Base-by-base conservation (phyloP, 306 rosid species). In the Fragaria ananassa region DNA sequence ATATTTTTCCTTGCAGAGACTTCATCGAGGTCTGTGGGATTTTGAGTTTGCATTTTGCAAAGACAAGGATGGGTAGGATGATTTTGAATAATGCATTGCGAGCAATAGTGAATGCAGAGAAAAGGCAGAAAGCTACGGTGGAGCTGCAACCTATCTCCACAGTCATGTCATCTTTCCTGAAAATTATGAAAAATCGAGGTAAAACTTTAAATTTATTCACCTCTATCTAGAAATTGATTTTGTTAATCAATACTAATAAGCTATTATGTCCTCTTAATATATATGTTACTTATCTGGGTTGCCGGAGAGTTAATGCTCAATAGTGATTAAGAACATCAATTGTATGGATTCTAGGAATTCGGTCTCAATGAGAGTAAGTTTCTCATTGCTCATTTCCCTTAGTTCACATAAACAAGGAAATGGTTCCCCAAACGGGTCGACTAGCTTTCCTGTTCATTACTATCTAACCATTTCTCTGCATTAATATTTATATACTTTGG, bases 151-250 rank as follows among this genome's bases (percentile, higher is more conserved):
- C 92, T 31, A 87, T 88, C 75, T 93, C 96, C 72, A 82, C 91
- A 2, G 92, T 87, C 65, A 93, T 91, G 63, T 88, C 96, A 71
- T 89, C 96, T 18, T 91, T 93, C 84, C 96, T 93, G 71, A 86
- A 78, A 50, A 83, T 93, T 87, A 93, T 91, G 98, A 93, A 86
- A 86, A 78, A 86, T 77, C 91, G 86, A 69, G 97, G 97, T 93
- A 89, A 72, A 37, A 8, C 68, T 18, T 29, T 44, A 10, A 44
- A 9, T 8, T 41, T 15, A 4, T 45, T 61, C 63, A 42, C 19
- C 56, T 17, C 0, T 12, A 29, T 70, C 29, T 0, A 31, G 27
- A 10, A 2, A 37, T 23, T 15, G 34, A 21, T 10, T 27, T 78
- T 47, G 14, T 6, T 63, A 0, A 8, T 29, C 4, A 34, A 8